phyloP scores from a whole-genome alignment of 202 grass and related monocot species.

The Bolboschoenoplectus hybrid region DNA sequence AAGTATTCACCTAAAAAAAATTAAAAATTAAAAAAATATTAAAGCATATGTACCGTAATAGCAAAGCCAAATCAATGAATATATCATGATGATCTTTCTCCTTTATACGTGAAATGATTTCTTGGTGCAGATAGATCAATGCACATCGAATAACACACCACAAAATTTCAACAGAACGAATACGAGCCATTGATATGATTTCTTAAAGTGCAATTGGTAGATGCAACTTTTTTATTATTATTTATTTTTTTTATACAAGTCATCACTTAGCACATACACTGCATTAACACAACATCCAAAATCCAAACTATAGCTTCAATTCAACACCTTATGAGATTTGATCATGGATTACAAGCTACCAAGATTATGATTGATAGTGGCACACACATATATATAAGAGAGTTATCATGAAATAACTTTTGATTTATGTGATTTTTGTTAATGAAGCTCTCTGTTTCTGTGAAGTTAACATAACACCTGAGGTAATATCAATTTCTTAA shows the following conservation, averaged over 20 bases:
- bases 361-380: too few species aligned
- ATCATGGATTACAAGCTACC: neutral
- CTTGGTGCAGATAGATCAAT: conserved; percentile 7
- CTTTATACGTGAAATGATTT: conserved; percentile 1
- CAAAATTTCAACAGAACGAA: neutral
- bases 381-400: neutral
- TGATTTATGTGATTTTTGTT: neutral
- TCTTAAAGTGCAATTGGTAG: neutral
- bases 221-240: neutral
- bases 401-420: neutral
- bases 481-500: neutral
- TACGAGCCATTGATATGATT: conserved; percentile 1
- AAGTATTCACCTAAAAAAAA: neutral
- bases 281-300: too few species aligned
- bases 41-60: neutral
- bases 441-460: neutral
- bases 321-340: neutral
- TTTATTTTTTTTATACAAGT: neutral
- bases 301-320: neutral
- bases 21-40: neutral
- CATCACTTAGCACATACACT: neutral
- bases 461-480: neutral
- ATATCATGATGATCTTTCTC: neutral
- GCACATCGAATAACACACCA: neutral
- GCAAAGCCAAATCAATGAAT: conserved; percentile 4